Evolutionary conservation across 2,329 filamentous ascomycete genomes (phyloP).

Genomic region (Aspergillus piperis): DNA sequence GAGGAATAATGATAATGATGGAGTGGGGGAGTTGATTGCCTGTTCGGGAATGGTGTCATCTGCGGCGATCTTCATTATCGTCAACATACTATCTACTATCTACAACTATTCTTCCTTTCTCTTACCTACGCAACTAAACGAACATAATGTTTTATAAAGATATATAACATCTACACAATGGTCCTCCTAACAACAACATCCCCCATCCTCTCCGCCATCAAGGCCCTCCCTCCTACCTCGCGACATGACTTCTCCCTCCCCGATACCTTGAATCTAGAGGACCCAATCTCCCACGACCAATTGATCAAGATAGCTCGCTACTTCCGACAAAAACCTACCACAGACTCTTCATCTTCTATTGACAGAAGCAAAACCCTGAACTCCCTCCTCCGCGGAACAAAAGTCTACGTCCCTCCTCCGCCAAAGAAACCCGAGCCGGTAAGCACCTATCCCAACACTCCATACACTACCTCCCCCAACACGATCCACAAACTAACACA

Average conservation of each 20-base stretch:
- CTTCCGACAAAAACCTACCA: constrained; percentile 21
- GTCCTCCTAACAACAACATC: constrained; percentile 45
- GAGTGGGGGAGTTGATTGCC: constrained; percentile 26
- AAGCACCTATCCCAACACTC: constrained; percentile 36
- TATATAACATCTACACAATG: constrained; percentile 29
- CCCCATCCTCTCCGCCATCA: constrained; percentile 41
- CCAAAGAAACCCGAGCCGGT: constrained; percentile 76
- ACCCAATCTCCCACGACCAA: constrained; percentile 46
- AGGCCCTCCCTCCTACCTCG: constrained; percentile 33
- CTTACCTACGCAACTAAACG: not conserved
- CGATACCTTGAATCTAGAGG: constrained; percentile 27
- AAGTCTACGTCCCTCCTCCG: constrained; percentile 76
- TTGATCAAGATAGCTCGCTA: constrained; percentile 41
- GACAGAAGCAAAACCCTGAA: constrained; percentile 58
- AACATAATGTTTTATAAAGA: not conserved
- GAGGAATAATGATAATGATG: too few relatives aligned
- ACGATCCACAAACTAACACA: too few relatives aligned
- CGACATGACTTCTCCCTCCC: constrained; percentile 40
- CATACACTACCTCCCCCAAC: too few relatives aligned
- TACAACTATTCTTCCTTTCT: constrained; percentile 13
- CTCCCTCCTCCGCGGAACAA: constrained; percentile 68
- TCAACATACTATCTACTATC: constrained; percentile 1
- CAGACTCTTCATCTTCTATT: too few relatives aligned
- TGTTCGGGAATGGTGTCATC: constrained; percentile 26
- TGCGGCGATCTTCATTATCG: not conserved